Conservation (phyloP, 2,329 filamentous ascomycete genomes). For the Aureobasidium pullulans region DNA sequence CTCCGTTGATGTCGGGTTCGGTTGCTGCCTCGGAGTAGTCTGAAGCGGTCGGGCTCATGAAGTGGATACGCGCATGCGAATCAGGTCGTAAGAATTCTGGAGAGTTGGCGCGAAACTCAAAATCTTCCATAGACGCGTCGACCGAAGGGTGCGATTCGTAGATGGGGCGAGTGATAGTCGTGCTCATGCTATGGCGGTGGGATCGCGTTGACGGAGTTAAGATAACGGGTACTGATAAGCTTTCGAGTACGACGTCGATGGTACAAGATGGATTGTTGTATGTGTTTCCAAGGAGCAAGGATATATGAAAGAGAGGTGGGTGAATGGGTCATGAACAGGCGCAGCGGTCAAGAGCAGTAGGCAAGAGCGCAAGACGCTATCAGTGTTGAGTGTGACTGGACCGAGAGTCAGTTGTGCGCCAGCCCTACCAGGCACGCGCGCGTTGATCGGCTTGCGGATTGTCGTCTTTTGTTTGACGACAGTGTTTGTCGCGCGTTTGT, state of each 20-base stretch:
- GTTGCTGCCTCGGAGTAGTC: constrained; percentile 38
- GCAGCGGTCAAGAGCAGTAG: constrained; percentile 5
- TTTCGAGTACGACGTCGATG: background rate
- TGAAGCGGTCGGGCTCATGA: constrained; percentile 29
- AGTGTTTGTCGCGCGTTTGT: constrained; percentile 6
- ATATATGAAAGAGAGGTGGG: background rate
- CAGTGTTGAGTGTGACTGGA: constrained; percentile 10
- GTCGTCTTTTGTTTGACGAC: background rate
- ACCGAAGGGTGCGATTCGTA: constrained; percentile 52
- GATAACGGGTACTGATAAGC: constrained; percentile 8
- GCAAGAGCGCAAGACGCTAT: constrained; percentile 10
- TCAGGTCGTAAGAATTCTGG: constrained; percentile 53
- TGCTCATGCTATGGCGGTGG: constrained; percentile 16
- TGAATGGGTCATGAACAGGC: constrained; percentile 1
- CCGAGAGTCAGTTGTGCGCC: constrained; percentile 5
- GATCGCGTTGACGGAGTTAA: constrained; percentile 11
- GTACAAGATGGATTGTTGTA: background rate
- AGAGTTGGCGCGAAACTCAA: constrained; percentile 48
- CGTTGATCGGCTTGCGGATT: background rate
- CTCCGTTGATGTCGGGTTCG: constrained; percentile 43
- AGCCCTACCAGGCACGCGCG: constrained; percentile 7
- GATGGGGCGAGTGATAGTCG: constrained; percentile 27
- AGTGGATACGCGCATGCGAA: constrained; percentile 46
- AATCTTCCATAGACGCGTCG: constrained; percentile 55
- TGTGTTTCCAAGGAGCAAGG: background rate